These are phyloP conservation scores for Diplodia sapinea DNA, from an alignment of 2,329 filamentous ascomycete species.

Conservation along the genomic window DNA sequence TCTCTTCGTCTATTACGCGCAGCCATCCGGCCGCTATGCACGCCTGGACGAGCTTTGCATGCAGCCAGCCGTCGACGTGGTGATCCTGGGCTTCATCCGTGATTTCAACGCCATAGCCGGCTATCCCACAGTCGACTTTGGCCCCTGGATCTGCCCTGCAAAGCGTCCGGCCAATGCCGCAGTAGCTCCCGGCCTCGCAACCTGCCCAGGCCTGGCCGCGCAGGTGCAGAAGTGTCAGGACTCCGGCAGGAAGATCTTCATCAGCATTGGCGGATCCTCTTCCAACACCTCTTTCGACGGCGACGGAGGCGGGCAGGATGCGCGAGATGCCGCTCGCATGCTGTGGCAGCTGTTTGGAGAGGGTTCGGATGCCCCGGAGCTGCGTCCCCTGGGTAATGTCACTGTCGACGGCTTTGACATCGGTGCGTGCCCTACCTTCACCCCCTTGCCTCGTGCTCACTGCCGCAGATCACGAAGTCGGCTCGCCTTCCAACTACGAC, in stretches of 20 bases:
- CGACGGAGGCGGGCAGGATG: background rate
- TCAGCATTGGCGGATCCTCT: slow-evolving; percentile 24
- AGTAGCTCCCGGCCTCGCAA: slow-evolving; percentile 11
- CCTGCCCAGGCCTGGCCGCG: slow-evolving; percentile 1
- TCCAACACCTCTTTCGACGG: slow-evolving; percentile 25
- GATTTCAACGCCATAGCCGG: slow-evolving; percentile 15
- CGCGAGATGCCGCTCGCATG: slow-evolving; percentile 1
- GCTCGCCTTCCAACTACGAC: slow-evolving; percentile 25
- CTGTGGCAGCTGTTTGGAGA: slow-evolving; percentile 25
- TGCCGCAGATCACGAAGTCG: slow-evolving; percentile 24
- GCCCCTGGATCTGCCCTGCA: slow-evolving; percentile 9
- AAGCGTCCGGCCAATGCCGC: slow-evolving; percentile 1
- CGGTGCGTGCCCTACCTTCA: background rate
- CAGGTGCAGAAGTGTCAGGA: slow-evolving; percentile 14
- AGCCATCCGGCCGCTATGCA: slow-evolving; percentile 20
- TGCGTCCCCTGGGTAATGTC: slow-evolving; percentile 18
- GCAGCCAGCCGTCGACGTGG: slow-evolving; percentile 7
- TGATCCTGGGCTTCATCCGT: slow-evolving; percentile 29
- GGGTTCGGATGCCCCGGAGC: background rate
- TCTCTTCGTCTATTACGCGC: slow-evolving; percentile 20
- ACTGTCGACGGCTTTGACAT: slow-evolving; percentile 29
- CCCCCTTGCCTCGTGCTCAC: slow-evolving; percentile 5
- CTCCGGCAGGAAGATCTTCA: slow-evolving; percentile 11
- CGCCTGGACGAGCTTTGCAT: slow-evolving; percentile 1
- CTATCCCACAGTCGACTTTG: slow-evolving; percentile 26